Conservation (phyloP, 2,329 filamentous ascomycete species). For the Nothophoma quercina region DNA sequence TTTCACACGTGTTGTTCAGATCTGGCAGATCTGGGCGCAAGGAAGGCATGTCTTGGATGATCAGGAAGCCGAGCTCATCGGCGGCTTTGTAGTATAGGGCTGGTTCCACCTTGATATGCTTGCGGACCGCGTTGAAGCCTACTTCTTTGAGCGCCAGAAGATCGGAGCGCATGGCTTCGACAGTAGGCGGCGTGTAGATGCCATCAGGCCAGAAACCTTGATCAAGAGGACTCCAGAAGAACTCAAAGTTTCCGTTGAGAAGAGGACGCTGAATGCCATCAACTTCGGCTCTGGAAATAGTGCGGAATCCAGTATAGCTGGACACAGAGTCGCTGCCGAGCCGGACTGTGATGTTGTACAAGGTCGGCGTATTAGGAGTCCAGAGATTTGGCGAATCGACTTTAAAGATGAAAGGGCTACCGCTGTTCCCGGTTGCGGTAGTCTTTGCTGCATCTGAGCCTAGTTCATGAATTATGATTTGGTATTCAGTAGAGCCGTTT, state of each 20-base stretch:
- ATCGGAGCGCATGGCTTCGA: conserved; percentile 73
- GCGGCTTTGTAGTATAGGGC: conserved; percentile 73
- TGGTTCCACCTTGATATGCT: conserved; percentile 75
- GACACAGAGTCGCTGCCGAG: conserved; percentile 61
- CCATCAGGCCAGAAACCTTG: conserved; percentile 78
- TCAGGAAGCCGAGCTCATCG: conserved; percentile 69
- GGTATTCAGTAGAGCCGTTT: conserved; percentile 45
- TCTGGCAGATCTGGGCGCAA: conserved; percentile 46
- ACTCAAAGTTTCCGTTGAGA: conserved; percentile 73
- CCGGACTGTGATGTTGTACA: conserved; percentile 70
- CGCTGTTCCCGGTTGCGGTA: conserved; percentile 55
- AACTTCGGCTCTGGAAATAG: conserved; percentile 64
- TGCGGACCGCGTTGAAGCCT: conserved; percentile 75
- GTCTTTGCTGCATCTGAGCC: conserved; percentile 52
- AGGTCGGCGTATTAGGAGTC: conserved; percentile 67
- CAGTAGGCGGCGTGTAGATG: conserved; percentile 69
- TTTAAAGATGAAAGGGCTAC: conserved; percentile 62
- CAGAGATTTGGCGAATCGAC: conserved; percentile 66
- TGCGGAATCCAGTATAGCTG: conserved; percentile 75
- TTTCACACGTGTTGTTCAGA: conserved; percentile 21
- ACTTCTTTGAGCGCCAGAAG: conserved; percentile 69
- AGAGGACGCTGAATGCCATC: conserved; percentile 67
- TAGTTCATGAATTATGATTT: conserved; percentile 50
- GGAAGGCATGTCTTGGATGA: conserved; percentile 77
- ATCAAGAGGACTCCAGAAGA: conserved; percentile 73